Base-by-base conservation (phyloP, 1,284 basidiomycete species). In the Malassezia vespertilionis region DNA sequence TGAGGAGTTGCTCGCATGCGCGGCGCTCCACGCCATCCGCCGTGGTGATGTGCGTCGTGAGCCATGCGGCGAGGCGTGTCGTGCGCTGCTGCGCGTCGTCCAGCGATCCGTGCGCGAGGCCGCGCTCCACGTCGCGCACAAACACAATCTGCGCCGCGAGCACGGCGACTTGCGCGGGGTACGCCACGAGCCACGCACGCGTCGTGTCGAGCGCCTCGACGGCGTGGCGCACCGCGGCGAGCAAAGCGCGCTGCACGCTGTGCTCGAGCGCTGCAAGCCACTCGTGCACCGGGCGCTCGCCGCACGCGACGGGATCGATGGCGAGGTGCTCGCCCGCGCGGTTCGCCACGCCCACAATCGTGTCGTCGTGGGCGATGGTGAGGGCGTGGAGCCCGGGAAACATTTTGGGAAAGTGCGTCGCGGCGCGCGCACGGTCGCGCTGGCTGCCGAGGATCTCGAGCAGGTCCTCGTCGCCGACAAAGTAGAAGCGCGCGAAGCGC, bases 381-480 rank as follows among this genome's bases (percentile, higher is more conserved):
- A 97, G 78, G 0, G 86, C 87, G 0, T 87, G 84, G 36, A 99
- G 83, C 31, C 95, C 93, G 5, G 93, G 93, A 72, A 97, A 99
- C 93, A 99, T 97, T 79, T 97, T 97, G 76, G 95, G 95, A 55
- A 99, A 78, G 73, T 97, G 93, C 67, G 96, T 96, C 83, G 93
- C 86, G 71, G 96, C 86, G 23, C 91, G 83, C 37, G 87, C 75
- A 56, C 96, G 91, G 66, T 99, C 93, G 73, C 96, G 97, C 77
- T 87, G 91, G 75, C 97, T 97, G 57, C 93, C 93, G 54, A 99
- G 95, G 65, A 99, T 97, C 72, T 97, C 93, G 53, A 99, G 79
- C 56, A 99, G 74, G 71, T 99, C 93, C 70, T 97, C 95, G 73
- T 99, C 93, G 65, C 93, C 93, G 46, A 99, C 90, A 71, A 99